Base-by-base conservation (phyloP, 352 stramenopile species). In the Globisporangium paddicum region DNA sequence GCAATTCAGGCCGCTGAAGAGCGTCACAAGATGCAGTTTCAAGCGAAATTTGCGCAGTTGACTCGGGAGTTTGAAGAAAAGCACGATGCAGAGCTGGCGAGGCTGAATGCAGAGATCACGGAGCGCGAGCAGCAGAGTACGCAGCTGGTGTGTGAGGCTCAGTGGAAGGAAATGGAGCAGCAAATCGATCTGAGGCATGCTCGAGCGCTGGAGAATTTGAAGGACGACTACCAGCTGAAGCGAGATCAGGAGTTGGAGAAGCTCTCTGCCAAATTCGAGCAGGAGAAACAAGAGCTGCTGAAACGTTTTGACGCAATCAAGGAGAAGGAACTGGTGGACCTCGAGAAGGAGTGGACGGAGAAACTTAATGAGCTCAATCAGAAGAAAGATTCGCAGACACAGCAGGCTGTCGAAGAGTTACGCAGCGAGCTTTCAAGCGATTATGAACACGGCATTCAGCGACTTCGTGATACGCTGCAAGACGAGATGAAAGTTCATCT, bases 1-100 rank as follows among this genome's bases (percentile, higher is more conserved):
- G 83, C 83, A 2, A 85, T 93, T 26, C 65, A 76, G 51, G 79
- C 75, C 19, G 81, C 79, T 0, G 81, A 93, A 56, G 75, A 90
- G 48, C 78, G 75, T 0, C 81, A 88, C 34, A 59, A 72, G 10
- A 69, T 93, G 47, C 41, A 73, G 6, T 73, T 81, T 18, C 57
- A 81, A 38, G 74, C 69, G 3, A 65, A 81, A 49, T 25, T 77
- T 5, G 53, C 62, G 13, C 55, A 76, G 18, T 35, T 76, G 14
- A 69, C 60, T 5, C 64, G 51, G 1, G 72, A 72, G 16, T 55
- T 86, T 1, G 72, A 87, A 55, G 64, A 63, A 0, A 61, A 70
- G 14, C 63, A 73, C n/a, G 32, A 46, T 0, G 6, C 51, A 32
- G 56, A 72, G 2, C 23, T 86, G 3, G 40, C 63, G 19, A n/a